Evolutionary conservation across 176 grass and related monocot species (phyloP), one percentile per base, ranked within the genome.

Genomic region (Lolium perenne): DNA sequence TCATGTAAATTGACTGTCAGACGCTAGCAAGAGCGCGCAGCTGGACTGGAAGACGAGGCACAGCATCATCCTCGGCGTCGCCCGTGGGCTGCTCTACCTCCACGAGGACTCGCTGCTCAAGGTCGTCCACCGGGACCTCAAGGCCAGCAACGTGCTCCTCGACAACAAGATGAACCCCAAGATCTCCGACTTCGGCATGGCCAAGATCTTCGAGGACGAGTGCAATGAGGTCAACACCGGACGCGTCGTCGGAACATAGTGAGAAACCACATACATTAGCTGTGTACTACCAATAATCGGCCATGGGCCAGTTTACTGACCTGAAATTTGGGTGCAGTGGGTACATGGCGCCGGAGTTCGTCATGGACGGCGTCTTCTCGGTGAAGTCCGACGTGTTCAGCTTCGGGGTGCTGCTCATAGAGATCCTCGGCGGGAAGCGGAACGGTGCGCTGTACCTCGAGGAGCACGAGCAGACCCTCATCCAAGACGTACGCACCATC

Each of bases 141-240:
- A 97, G 78, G 95, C 95, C n/a, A 95, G 95, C 73, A 97, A 97
- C 62, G 95, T 97, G 26, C 80, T 97, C 35, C 86, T 97, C 65
- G 93, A 97, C 45, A 43, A 92, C 56, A 88, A 93, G 70, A 97
- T 97, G 95, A 92, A 85, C 43, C 95, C 95, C 35, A 97, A 97
- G 86, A 97, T 97, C 68, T 95, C 95, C 40, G 95, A 97, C 58
- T 97, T 97, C 49, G 95, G 95, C 71, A 97, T 95, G 95, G 95
- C 95, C 51, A 97, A 93, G 85, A 97, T 95, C 61, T 97, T 91
- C 40, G 82, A 97, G 23, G 89, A 92, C 25, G 95, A 97, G 59
- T 79, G 58, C 23, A 71, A 60, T 60, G 89, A 89, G 57, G 69
- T 97, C 71, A 95, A 93, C 84, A 95, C 80, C 3, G 93, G 93